These are phyloP conservation scores for Cornus florida DNA, from an alignment of 148 eudicot genomes.

Conservation along the genomic window DNA sequence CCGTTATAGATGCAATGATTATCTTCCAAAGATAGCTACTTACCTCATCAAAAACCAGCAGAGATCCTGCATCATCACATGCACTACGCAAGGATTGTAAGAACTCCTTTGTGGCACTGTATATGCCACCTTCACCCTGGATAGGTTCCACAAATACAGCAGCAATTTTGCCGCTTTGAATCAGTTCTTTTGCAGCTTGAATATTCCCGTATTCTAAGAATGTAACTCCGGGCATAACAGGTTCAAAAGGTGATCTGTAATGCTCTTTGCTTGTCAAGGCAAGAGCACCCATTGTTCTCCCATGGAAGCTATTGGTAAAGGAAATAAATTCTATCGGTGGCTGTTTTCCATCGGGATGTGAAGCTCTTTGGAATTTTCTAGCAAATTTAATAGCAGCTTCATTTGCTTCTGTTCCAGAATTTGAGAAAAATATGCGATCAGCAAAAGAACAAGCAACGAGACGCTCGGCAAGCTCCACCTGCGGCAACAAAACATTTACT, in stretches of 20 bases:
- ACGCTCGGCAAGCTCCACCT: constrained; percentile 93
- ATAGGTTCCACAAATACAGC: constrained; percentile 95
- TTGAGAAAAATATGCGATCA: constrained; percentile 83
- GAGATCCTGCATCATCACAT: constrained; percentile 75
- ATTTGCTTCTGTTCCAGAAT: constrained; percentile 94
- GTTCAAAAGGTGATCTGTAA: constrained; percentile 82
- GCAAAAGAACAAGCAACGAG: constrained; percentile 77
- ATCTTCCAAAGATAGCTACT: constrained; percentile 5
- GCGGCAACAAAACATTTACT: constrained; percentile 17
- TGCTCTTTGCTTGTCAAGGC: constrained; percentile 94
- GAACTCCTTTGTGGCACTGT: constrained; percentile 80
- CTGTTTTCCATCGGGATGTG: constrained; percentile 39
- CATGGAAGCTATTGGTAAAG: constrained; percentile 83
- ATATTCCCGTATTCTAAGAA: constrained; percentile 77
- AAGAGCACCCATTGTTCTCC: constrained; percentile 89
- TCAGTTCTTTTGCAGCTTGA: constrained; percentile 57
- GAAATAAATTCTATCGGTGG: constrained; percentile 72
- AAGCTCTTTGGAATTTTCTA: constrained; percentile 69
- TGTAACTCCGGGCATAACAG: constrained; percentile 90
- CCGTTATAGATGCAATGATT: too few relatives aligned
- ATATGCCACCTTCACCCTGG: constrained; percentile 96
- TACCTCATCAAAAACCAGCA: constrained; percentile 93
- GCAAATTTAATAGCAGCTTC: constrained; percentile 98
- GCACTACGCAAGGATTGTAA: constrained; percentile 69
- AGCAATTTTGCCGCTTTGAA: constrained; percentile 72